A percentile compares a stretch with the other conserved stretches of the same genome.
These are phyloP conservation scores for Vanilla planifolia DNA, from an alignment of 106 monocot genomes.

Conservation along the genomic window DNA sequence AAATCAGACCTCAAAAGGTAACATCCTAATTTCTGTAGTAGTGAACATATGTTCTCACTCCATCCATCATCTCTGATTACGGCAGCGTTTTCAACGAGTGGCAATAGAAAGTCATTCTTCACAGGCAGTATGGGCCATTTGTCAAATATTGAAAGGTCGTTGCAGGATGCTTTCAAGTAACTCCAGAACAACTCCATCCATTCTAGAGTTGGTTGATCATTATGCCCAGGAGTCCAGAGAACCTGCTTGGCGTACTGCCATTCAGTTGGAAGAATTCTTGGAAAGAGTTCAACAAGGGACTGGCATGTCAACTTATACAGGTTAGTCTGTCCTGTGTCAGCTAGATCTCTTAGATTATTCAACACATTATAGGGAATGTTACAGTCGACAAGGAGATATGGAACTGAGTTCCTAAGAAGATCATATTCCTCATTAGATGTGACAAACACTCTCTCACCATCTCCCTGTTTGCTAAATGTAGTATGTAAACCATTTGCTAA, in stretches of 20 bases:
- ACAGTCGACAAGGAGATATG: slow-evolving; percentile 65
- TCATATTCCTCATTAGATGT: slow-evolving; percentile 52
- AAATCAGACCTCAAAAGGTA: slow-evolving; percentile 63
- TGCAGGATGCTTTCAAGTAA: slow-evolving; percentile 67
- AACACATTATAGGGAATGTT: slow-evolving; percentile 49
- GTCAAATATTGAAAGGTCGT: slow-evolving; percentile 65
- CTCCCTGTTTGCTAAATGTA: slow-evolving; percentile 47
- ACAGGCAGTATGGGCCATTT: slow-evolving; percentile 92
- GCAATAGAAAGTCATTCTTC: slow-evolving; percentile 51
- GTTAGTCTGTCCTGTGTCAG: slow-evolving; percentile 53
- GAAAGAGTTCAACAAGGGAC: slow-evolving; percentile 77
- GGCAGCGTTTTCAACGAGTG: slow-evolving; percentile 59
- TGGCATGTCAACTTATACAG: slow-evolving; percentile 58
- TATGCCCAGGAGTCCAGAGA: slow-evolving; percentile 54
- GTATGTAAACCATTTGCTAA: slow-evolving; percentile 76
- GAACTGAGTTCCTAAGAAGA: slow-evolving; percentile 63
- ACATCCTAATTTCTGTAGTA: slow-evolving; percentile 82
- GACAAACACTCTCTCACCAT: slow-evolving; percentile 78
- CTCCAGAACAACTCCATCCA: slow-evolving; percentile 89
- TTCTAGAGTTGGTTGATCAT: slow-evolving; percentile 75
- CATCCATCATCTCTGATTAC: slow-evolving; percentile 85
- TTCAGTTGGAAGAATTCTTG: slow-evolving; percentile 78
- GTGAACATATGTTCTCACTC: slow-evolving; percentile 83
- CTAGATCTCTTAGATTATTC: slow-evolving; percentile 53
- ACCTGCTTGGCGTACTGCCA: slow-evolving; percentile 79